Conservation (phyloP, 441 rosid species). For the Omphalea diandra region DNA sequence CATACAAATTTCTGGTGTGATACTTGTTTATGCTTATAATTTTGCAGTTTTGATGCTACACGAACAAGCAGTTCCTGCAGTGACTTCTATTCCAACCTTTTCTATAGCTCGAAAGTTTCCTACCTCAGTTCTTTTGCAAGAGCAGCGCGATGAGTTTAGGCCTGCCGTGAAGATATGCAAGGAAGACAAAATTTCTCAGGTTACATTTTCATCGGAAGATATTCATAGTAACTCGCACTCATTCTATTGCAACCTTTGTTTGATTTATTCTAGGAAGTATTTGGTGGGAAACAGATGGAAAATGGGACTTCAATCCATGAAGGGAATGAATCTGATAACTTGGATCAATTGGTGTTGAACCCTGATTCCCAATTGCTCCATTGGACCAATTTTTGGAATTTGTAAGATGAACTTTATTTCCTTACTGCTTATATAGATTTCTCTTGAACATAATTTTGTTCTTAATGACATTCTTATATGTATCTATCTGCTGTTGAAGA, state of each 20-base stretch:
- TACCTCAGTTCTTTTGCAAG: conserved; percentile 67
- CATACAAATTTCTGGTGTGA: not conserved
- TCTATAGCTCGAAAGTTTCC: conserved; percentile 64
- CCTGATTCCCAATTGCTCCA: conserved; percentile 44
- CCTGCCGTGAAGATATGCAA: conserved; percentile 39
- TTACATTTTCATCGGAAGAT: conserved; percentile 23
- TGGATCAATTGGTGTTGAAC: conserved; percentile 28
- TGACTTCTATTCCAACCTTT: conserved; percentile 47
- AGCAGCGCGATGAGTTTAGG: conserved; percentile 65
- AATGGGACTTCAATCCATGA: conserved; percentile 29
- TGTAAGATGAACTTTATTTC: conserved; percentile 45
- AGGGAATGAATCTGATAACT: conserved; percentile 30
- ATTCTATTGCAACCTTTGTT: conserved; percentile 1
- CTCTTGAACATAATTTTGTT: conserved; percentile 14
- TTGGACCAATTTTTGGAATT: conserved; percentile 49
- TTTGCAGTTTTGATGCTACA: conserved; percentile 50
- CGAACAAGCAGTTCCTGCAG: conserved; percentile 54
- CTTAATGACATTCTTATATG: conserved; percentile 19
- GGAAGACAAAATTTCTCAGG: conserved; percentile 65
- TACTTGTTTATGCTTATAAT: conserved; percentile 17
- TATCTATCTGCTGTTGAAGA: conserved; percentile 33
- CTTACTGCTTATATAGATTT: conserved; percentile 10
- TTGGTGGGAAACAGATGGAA: conserved; percentile 42
- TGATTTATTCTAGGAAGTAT: conserved; percentile 36
- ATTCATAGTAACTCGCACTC: not conserved